Evolutionary conservation across 1,284 basidiomycete genomes (phyloP), one percentile per base, ranked within the genome.

Genomic region (Athelia sp.): DNA sequence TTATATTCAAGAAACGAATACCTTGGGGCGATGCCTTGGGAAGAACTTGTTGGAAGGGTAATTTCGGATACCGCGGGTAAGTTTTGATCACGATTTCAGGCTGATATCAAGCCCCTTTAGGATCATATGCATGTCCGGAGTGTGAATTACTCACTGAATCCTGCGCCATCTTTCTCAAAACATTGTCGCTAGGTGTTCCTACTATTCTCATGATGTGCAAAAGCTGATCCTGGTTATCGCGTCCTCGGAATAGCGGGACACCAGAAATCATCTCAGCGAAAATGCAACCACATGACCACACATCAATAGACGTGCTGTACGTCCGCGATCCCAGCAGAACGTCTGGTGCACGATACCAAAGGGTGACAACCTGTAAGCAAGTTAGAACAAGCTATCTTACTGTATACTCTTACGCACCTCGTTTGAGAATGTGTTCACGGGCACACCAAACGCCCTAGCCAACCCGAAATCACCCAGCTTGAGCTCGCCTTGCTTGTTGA

Each of bases 291-390:
- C 95, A 97, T 4, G 92, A 96, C 97, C 97, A 99, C 54, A 99
- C 93, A 70, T 99, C 97, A 64, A 99, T 98, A 18, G 92, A 96
- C 2, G 97, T 99, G 65, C 90, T 95, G 70, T 99, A 99, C 48
- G 96, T 98, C 49, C 97, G 82, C 35, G 93, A 97, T 47, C 97
- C 97, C 54, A 99, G 82, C 15, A 99, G 81, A 40, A 99, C 97
- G 64, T 99, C 97, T 1, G 97, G 97, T 0, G 97, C 96, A 50
- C 97, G 91, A 69, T 99, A 99, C 97, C 97, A 99, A 13, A 99
- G 75, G 4, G 97, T 99, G 24, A 99, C 97, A 52, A 96, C 93
- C 92, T 94, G 54, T 26, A 23, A 48, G 26, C 26, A 51, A 45
- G 46, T 55, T 35, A 52, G 34, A 48, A 55, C 43, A 45, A n/a